Evolutionary conservation across 2,329 filamentous ascomycete genomes (phyloP), one percentile per base, ranked within the genome.

Genomic region (Chaetomium strumarium): DNA sequence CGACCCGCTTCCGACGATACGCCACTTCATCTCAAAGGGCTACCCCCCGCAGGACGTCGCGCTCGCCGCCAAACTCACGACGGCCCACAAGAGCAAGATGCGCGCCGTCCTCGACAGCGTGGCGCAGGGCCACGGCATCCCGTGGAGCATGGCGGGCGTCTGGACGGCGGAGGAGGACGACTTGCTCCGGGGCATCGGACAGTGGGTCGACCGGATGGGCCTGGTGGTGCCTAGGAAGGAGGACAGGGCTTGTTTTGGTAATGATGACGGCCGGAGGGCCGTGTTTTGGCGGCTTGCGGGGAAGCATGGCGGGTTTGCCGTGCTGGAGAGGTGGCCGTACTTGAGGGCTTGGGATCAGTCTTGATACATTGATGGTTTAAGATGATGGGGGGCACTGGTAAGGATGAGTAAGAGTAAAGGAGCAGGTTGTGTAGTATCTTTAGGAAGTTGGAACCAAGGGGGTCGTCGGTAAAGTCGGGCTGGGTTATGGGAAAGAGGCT

Each of bases 261-360:
- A 17, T 16, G 30, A 13, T 16, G 42, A 19, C 62, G 55, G 51
- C 53, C 14, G 5, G 33, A 19, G 57, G 39, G 49, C 41, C 39
- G 53, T 24, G 38, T 51, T 44, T 40, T 40, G 52, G 48, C 49
- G 60, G 20, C 51, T 68, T 11, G 57, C 60, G 52, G 55, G 42
- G 39, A 67, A 67, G 56, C 65, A 67, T 52, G 66, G 64, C 2
- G 13, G 12, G 2, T 58, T 61, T 34, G 55, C 60, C 34, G 65
- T 67, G 36, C 56, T 59, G 46, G 55, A 55, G 37, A 58, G 65
- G 53, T 59, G 57, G 52, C 60, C 40, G 46, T 65, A 66, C 54
- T 43, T 68, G 31, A 47, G 12, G 46, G 41, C 9, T 42, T 51
- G 29, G 37, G 55, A 53, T 30, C 1, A 12, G 42, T 14, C 12